Conservation (phyloP, 1,139 yeast species). For the Kodamaea suecica region DNA sequence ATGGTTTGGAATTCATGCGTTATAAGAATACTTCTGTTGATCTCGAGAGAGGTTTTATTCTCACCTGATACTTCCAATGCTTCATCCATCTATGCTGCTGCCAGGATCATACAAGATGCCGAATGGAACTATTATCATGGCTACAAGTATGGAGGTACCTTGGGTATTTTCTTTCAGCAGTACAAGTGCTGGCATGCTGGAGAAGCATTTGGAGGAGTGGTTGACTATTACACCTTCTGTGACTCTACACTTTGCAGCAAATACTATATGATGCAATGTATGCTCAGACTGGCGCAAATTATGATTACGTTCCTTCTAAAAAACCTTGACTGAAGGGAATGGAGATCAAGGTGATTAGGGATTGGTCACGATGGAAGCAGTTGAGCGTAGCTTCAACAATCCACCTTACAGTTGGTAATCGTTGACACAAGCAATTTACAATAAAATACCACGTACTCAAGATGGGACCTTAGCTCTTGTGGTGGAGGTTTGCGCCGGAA, state of each 20-base stretch:
- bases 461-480: constrained; percentile 80
- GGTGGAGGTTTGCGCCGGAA: constrained; percentile 96
- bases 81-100: constrained; percentile 50
- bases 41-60: constrained; percentile 12
- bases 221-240: constrained; percentile 53
- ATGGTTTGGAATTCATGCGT: neutral
- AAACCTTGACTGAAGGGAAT: constrained; percentile 66
- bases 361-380: constrained; percentile 57
- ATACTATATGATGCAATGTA: constrained; percentile 42
- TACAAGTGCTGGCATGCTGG: constrained; percentile 78
- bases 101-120: constrained; percentile 45
- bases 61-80: constrained; percentile 20
- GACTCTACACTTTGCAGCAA: constrained; percentile 33
- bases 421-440: constrained; percentile 77
- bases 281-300: constrained; percentile 52
- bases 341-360: constrained; percentile 78
- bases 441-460: constrained; percentile 80
- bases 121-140: constrained; percentile 60
- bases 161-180: constrained; percentile 57
- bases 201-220: constrained; percentile 60
- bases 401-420: constrained; percentile 67
- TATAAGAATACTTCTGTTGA: neutral
- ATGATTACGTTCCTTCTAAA: constrained; percentile 55
- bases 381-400: constrained; percentile 56
- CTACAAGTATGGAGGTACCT: constrained; percentile 48